A percentile compares a stretch with the other conserved stretches of the same genome.
These are phyloP conservation scores for Suhomyces maxii DNA, from an alignment of 1,139 yeast genomes.

Conservation along the genomic window DNA sequence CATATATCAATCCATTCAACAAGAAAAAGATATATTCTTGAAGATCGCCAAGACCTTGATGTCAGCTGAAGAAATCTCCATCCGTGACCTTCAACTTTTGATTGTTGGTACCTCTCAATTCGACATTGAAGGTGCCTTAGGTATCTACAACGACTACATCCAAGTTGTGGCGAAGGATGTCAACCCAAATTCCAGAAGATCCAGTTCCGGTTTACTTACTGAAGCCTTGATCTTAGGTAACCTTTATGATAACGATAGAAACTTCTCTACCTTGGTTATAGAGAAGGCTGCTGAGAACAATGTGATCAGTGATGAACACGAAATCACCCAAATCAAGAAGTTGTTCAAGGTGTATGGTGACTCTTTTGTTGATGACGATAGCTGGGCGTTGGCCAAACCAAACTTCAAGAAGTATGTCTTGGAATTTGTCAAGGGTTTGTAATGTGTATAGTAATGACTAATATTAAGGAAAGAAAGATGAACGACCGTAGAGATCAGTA, in stretches of 20 bases:
- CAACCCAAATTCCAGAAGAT: slow-evolving; percentile 34
- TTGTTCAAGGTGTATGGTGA: slow-evolving; percentile 61
- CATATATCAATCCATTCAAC: slow-evolving; percentile 40
- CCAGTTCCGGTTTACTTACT: slow-evolving; percentile 50
- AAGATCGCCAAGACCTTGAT: slow-evolving; percentile 48
- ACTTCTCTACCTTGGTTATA: slow-evolving; percentile 60
- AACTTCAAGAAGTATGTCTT: slow-evolving; percentile 18
- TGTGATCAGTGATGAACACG: slow-evolving; percentile 44
- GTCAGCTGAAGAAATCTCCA: slow-evolving; percentile 36
- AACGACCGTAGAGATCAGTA: slow-evolving; percentile 5
- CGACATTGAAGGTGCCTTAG: slow-evolving; percentile 46
- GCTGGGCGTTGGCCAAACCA: slow-evolving; percentile 33
- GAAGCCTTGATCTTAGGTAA: slow-evolving; percentile 54
- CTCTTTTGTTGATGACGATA: slow-evolving; percentile 35
- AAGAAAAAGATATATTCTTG: slow-evolving; percentile 30
- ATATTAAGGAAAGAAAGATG: not conserved
- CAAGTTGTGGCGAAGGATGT: slow-evolving; percentile 34
- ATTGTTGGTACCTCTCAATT: slow-evolving; percentile 51
- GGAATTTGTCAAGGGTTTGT: slow-evolving; percentile 13
- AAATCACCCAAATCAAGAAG: slow-evolving; percentile 43
- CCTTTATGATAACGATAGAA: slow-evolving; percentile 54
- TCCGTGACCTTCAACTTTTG: slow-evolving; percentile 41
- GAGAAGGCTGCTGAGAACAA: slow-evolving; percentile 52
- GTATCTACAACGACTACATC: slow-evolving; percentile 54
- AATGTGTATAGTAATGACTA: not conserved